A percentile compares a stretch with the other conserved stretches of the same genome.
Conservation (phyloP, 495 filamentous ascomycete species). For the Aspergillus nidulans region DNA sequence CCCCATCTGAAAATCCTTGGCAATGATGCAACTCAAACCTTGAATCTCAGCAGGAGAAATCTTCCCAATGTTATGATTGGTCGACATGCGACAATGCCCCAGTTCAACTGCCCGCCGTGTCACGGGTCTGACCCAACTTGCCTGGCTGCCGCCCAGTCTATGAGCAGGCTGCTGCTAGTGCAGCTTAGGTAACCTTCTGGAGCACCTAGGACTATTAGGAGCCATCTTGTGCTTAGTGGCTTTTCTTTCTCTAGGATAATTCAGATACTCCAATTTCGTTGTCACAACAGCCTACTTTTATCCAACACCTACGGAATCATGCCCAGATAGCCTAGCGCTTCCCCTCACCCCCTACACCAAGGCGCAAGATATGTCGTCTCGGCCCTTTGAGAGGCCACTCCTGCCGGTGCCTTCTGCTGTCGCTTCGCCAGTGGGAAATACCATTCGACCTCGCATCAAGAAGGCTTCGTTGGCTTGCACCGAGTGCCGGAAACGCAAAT, state of each 20-base stretch:
- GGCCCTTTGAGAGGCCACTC: not conserved
- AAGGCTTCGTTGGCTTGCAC: not conserved
- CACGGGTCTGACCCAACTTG: too few relatives aligned
- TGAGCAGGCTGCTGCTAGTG: not conserved
- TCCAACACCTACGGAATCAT: not conserved
- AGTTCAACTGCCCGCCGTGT: not conserved
- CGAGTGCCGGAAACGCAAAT: constrained; percentile 2
- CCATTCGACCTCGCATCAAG: not conserved
- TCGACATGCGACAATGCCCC: not conserved
- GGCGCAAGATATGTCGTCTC: not conserved
- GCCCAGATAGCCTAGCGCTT: not conserved
- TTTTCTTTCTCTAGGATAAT: not conserved
- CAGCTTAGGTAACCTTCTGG: not conserved
- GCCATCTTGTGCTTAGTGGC: not conserved
- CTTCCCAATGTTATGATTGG: not conserved
- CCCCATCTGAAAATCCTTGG: not conserved
- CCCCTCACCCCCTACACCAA: not conserved
- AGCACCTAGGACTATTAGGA: not conserved
- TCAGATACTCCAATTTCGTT: not conserved
- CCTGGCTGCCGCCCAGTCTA: not conserved
- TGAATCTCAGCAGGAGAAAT: not conserved
- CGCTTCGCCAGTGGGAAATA: not conserved
- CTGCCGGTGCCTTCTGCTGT: not conserved
- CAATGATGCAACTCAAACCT: not conserved
- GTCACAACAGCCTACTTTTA: not conserved